Conservation (phyloP, 1,284 basidiomycete species). For the Cutaneotrichosporon sp. region DNA sequence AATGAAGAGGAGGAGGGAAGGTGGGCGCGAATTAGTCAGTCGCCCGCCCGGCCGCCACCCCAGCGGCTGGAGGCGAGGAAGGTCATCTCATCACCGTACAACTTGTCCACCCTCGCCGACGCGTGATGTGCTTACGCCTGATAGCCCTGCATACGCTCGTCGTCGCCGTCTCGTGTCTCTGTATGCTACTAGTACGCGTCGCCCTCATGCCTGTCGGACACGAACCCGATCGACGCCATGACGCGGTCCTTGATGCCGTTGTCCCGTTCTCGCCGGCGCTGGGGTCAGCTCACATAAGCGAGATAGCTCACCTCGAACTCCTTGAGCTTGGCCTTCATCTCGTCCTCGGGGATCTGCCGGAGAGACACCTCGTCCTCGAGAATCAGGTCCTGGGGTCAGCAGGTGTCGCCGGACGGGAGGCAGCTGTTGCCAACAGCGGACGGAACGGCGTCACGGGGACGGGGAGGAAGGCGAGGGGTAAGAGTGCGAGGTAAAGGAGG, state of each 20-base stretch:
- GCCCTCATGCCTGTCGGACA: conserved; percentile 52
- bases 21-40: background rate
- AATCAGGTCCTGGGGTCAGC: conserved; percentile 74
- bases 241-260: conserved; percentile 46
- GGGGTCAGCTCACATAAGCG: conserved; percentile 1
- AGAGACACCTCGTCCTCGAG: conserved; percentile 84
- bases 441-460: too few species aligned
- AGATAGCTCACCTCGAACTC: conserved; percentile 59
- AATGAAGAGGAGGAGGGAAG: background rate
- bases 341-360: conserved; percentile 68
- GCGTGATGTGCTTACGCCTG: background rate
- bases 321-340: conserved; percentile 70
- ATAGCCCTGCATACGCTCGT: conserved; percentile 6
- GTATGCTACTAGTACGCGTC: conserved; percentile 48
- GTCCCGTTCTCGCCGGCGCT: conserved; percentile 50
- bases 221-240: conserved; percentile 49
- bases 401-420: too few species aligned
- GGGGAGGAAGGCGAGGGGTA: too few species aligned
- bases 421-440: too few species aligned
- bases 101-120: background rate
- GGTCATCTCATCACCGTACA: background rate
- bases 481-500: background rate
- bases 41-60: too few species aligned
- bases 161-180: conserved; percentile 1
- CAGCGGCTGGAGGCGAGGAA: background rate